Evolutionary conservation across 2,329 filamentous ascomycete genomes (phyloP), one percentile per base, ranked within the genome.

Genomic region (Trichoderma citrinoviride): DNA sequence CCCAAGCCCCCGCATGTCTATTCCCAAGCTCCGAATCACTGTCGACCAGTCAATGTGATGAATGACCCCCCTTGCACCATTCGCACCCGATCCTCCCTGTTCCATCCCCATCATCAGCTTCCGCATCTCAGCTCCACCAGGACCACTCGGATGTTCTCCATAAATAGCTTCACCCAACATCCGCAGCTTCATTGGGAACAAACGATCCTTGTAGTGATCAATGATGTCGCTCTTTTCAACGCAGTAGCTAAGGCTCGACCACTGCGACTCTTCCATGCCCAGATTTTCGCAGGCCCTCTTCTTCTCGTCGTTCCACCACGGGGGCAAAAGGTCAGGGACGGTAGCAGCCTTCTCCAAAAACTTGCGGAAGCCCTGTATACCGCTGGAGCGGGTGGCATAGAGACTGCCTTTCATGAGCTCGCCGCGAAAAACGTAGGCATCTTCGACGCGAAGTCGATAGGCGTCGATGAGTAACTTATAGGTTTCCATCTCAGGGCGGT

Each of bases 101-200:
- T 76, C 74, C 68, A 70, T 71, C 0, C 23, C 12, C 27, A 66
- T 68, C 66, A 76, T 57, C 68, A 70, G 62, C 29, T 55, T 44
- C 56, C 62, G 70, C 72, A 74, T 74, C 2, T 19, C 1, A 8
- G 56, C 46, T 1, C 73, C 76, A 23, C 71, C 63, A 3, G 65
- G 46, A 0, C 78, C 77, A 0, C 74, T 76, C 0, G 72, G 70
- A 27, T 49, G 14, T 4, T 4, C 10, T 0, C 70, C 73, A 0
- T 64, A 77, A 4, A 82, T 71, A 0, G 69, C 69, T 68, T 83
- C 80, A 3, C 73, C 78, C 21, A 83, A 71, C 77, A 84, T 80
- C 15, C 82, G 76, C 55, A 85, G 71, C 74, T 83, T 79, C 80
- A 83, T 82, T 2, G 81, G 78, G 65, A 83, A 82, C 2, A 68